Percentiles rank a stretch among this genome's conserved stretches.
Evolutionary conservation across 2,329 filamentous ascomycete species (phyloP).

Genomic region (Cladosporium halotolerans): DNA sequence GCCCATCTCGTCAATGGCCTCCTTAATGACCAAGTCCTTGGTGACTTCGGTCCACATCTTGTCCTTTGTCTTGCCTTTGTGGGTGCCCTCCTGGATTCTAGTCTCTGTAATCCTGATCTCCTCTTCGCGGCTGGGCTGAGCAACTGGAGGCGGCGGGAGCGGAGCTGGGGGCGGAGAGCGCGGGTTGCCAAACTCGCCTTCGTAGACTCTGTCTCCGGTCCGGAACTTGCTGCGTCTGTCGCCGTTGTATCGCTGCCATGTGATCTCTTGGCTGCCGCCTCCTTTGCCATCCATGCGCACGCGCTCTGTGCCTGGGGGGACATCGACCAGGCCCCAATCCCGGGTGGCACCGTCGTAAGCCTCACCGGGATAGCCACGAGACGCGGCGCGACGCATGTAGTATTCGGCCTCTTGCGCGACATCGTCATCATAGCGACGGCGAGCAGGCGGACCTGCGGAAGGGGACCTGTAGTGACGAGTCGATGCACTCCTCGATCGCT

Average conservation of each 20-base stretch:
- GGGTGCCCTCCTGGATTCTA: conserved; percentile 8
- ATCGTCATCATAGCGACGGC: conserved; percentile 48
- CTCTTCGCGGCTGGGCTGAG: conserved; percentile 25
- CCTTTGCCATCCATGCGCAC: conserved; percentile 77
- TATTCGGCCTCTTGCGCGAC: conserved; percentile 52
- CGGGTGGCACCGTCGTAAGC: conserved; percentile 67
- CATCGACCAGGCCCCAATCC: conserved; percentile 76
- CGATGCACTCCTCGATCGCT: conserved; percentile 19
- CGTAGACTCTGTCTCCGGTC: conserved; percentile 54
- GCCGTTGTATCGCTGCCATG: conserved; percentile 73
- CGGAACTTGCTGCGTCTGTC: conserved; percentile 68
- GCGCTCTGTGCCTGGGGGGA: conserved; percentile 74
- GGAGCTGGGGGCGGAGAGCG: conserved; percentile 21
- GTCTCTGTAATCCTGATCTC: conserved; percentile 33
- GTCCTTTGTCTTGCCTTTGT: conserved; percentile 25
- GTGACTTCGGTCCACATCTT: conserved; percentile 95
- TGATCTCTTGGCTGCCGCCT: conserved; percentile 68
- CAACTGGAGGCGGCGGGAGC: conserved; percentile 15
- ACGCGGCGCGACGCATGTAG: conserved; percentile 61
- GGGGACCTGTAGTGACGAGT: conserved; percentile 33
- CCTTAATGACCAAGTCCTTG: conserved; percentile 78
- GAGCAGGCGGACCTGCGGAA: conserved; percentile 21
- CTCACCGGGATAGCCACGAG: conserved; percentile 65
- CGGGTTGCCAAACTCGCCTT: conserved; percentile 37
- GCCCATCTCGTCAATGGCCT: conserved; percentile 76